A percentile compares a stretch with the other conserved stretches of the same genome.
Evolutionary conservation across 2,329 filamentous ascomycete genomes (phyloP).

Genomic region (Cercospora sp.): DNA sequence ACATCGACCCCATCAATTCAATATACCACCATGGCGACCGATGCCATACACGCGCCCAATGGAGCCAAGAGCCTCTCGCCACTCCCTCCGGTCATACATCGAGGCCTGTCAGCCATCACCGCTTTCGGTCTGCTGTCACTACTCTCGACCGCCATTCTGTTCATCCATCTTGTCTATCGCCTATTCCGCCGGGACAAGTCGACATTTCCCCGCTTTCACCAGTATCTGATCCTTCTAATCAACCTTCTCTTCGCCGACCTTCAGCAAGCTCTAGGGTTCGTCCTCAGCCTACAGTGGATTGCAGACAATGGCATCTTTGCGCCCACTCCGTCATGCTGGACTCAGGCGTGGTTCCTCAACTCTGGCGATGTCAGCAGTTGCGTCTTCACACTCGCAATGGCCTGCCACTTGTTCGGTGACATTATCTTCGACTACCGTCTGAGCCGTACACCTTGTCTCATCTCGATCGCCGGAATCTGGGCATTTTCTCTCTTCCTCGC

Average conservation of each 20-base stretch:
- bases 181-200: constrained; percentile 30
- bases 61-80: neutral
- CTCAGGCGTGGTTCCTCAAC: constrained; percentile 67
- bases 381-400: constrained; percentile 65
- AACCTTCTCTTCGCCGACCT: constrained; percentile 68
- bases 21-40: neutral
- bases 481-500: constrained; percentile 59
- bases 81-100: constrained; percentile 24
- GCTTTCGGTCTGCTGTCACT: constrained; percentile 30
- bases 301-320: constrained; percentile 56
- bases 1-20: neutral
- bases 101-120: constrained; percentile 30
- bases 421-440: constrained; percentile 59
- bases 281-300: constrained; percentile 62
- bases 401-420: constrained; percentile 63
- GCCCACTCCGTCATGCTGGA: constrained; percentile 56
- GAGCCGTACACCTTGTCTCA: constrained; percentile 53
- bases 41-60: neutral
- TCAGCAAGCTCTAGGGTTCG: constrained; percentile 64
- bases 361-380: constrained; percentile 65
- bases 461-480: constrained; percentile 56
- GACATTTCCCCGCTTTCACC: constrained; percentile 47
- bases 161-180: constrained; percentile 32
- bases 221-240: constrained; percentile 67
- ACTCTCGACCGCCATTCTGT: constrained; percentile 25